Evolutionary conservation across 129 eudicot species (phyloP), one percentile per base, ranked within the genome.

Genomic region (Lonicera japonica): DNA sequence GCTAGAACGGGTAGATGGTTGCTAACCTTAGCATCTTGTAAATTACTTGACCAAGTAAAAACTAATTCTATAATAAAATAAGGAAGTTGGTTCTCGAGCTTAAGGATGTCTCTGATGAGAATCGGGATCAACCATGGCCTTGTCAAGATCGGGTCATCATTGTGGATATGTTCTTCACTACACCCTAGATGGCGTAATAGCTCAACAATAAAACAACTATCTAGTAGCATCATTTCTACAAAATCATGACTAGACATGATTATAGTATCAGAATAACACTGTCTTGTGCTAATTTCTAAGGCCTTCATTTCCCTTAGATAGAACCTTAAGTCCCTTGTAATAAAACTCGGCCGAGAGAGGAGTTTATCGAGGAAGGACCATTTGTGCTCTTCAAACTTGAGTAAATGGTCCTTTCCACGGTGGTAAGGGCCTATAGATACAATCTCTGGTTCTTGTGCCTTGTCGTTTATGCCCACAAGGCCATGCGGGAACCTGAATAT

Each of bases 11-110:
- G 56, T 18, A 68, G 59, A 12, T 29, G 22, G 8, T 53, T 23
- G 36, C 36, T 29, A 18, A 5, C 12, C 23, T 12, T 59, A 10
- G 5, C 14, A 12, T 68, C 59, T 36, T 47, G 60, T 29, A 36
- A 47, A 11, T 38, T 47, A 43, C 18, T 59, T 18, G 59, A 59
- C 24, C 43, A 48, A 9, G 11, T 9, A 46, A 47, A 69, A 34
- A 69, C 34, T 6, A 58, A 48, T 34, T 48, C 24, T 0, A 71
- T 47, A 25, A 71, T 54, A 8, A 62, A 41, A 16, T 38, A 71
- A 0, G 75, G 69, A 41, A 71, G 54, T 63, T 71, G 75, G 64
- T 71, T 71, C 57, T 71, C 69, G 21, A 71, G 56, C 63, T 54
- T 54, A 25, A 71, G 46, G 24, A 71, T 54, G 39, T 71, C 70